Evolutionary conservation across 805 yeast genomes (phyloP), one percentile per base, ranked within the genome.

Genomic region (Starmerella ratchasimensis): DNA sequence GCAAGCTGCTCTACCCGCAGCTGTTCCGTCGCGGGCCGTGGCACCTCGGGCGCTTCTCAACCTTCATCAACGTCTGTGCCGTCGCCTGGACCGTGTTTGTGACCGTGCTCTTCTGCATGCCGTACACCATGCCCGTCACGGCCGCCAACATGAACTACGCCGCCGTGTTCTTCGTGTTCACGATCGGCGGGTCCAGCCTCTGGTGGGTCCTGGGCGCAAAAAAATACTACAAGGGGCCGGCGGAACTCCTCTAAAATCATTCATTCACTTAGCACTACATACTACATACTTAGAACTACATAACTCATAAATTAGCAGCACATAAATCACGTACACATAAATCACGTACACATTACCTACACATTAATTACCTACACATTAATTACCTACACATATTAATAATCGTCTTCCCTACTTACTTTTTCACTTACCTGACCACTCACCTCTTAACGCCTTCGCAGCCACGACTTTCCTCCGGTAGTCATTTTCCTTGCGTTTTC

Each of bases 21-120:
- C 59, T 67, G 24, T 74, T 75, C 60, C 58, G 59, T 44, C 71
- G 69, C 3, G 83, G 83, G 3, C 81, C 81, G 5, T 75, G 79
- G 74, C 62, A 68, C 53, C 60, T 76, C 42, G 83, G 83, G n/a
- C 54, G 50, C 34, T 65, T 55, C 45, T 43, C 50, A 8, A 10
- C 14, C 6, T 15, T 33, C 10, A 33, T 47, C 21, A 49, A 48
- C 35, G 3, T 20, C 13, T 44, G 41, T 38, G 45, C 50, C 5
- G 22, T 38, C 17, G 16, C 44, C 10, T 51, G 53, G 55, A 44
- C 48, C 3, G 19, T 36, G 4, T 51, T 48, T 34, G 52, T 42
- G 14, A 42, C 46, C 10, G 37, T 51, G 9, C 40, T 51, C 18
- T 51, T 51, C 45, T 47, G 46, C 36, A 25, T 51, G 43, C 55